These are phyloP conservation scores for Candida sp. DNA, from an alignment of 1,139 yeast genomes.

Conservation along the genomic window DNA sequence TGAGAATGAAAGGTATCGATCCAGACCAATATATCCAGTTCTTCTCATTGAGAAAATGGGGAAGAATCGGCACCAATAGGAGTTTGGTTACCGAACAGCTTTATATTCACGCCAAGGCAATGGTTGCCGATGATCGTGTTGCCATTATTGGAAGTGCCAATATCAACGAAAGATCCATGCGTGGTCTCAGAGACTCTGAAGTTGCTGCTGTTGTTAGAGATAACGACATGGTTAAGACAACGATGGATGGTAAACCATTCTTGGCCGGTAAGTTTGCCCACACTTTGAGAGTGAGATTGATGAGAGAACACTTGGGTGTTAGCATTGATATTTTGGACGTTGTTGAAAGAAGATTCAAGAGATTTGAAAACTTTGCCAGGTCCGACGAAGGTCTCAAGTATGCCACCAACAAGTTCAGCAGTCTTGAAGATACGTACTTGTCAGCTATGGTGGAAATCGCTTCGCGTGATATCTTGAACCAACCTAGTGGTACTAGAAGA, in stretches of 20 bases:
- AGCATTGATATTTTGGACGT: conserved; percentile 88
- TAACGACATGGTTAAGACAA: conserved; percentile 70
- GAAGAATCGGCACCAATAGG: conserved; percentile 79
- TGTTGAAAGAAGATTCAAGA: conserved; percentile 75
- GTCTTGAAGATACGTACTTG: conserved; percentile 33
- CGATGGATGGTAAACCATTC: conserved; percentile 84
- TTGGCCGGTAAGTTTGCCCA: conserved; percentile 90
- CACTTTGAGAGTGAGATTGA: conserved; percentile 83
- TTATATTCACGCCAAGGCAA: conserved; percentile 90
- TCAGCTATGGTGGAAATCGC: conserved; percentile 82
- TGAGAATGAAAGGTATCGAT: conserved; percentile 77
- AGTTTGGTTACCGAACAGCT: conserved; percentile 87
- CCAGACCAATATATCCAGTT: conserved; percentile 94
- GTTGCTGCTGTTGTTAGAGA: conserved; percentile 90
- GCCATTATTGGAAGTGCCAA: conserved; percentile 98
- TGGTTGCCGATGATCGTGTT: conserved; percentile 92
- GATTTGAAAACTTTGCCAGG: conserved; percentile 60
- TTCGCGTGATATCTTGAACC: conserved; percentile 63
- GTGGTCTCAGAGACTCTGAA: conserved; percentile 94
- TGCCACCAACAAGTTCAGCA: conserved; percentile 43
- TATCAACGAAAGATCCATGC: conserved; percentile 93
- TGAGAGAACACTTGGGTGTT: conserved; percentile 97
- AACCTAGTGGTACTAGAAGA: conserved; percentile 46
- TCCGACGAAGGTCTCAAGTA: conserved; percentile 46
- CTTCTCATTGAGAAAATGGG: conserved; percentile 95